phyloP scores from a whole-genome alignment of 78 protist genomes.

The Chrysochromulina parva region DNA sequence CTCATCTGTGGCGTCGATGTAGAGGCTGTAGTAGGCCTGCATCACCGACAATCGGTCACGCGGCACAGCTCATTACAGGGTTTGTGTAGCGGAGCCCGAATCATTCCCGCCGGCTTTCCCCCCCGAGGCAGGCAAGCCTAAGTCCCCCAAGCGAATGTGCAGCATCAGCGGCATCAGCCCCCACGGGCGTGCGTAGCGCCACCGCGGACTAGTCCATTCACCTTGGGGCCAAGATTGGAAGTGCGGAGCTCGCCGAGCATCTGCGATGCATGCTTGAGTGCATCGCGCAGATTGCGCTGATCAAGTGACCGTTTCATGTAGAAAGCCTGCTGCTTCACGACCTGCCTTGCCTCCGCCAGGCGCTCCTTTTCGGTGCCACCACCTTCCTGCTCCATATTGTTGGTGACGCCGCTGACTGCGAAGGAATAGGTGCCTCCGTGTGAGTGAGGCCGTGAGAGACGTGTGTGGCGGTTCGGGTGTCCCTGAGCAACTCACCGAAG shows the following conservation, averaged over 20 bases:
- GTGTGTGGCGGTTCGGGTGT: too few relatives aligned
- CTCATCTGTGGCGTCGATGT: conserved; percentile 61
- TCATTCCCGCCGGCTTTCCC: not conserved
- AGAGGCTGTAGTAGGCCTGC: conserved; percentile 11
- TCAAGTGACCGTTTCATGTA: conserved; percentile 35
- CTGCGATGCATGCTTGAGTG: conserved; percentile 79
- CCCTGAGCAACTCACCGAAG: too few relatives aligned
- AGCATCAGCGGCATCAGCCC: too few relatives aligned
- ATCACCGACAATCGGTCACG: too few relatives aligned
- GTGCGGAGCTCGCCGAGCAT: conserved; percentile 92
- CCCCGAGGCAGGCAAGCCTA: not conserved
- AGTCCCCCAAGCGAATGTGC: not conserved
- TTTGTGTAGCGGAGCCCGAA: too few relatives aligned
- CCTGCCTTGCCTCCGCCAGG: conserved; percentile 64
- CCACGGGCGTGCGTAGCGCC: not conserved
- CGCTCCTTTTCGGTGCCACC: not conserved
- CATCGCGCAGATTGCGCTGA: conserved; percentile 76
- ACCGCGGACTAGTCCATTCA: conserved; percentile 22
- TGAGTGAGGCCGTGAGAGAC: too few relatives aligned
- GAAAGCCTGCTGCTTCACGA: conserved; percentile 75
- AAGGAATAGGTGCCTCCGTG: too few relatives aligned
- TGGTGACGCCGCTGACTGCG: too few relatives aligned
- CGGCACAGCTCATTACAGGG: too few relatives aligned
- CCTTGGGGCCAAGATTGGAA: conserved; percentile 82
- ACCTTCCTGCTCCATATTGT: too few relatives aligned